These are phyloP conservation scores for Tylopilus sp. DNA, from an alignment of 768 basidiomycete genomes.

Conservation along the genomic window DNA sequence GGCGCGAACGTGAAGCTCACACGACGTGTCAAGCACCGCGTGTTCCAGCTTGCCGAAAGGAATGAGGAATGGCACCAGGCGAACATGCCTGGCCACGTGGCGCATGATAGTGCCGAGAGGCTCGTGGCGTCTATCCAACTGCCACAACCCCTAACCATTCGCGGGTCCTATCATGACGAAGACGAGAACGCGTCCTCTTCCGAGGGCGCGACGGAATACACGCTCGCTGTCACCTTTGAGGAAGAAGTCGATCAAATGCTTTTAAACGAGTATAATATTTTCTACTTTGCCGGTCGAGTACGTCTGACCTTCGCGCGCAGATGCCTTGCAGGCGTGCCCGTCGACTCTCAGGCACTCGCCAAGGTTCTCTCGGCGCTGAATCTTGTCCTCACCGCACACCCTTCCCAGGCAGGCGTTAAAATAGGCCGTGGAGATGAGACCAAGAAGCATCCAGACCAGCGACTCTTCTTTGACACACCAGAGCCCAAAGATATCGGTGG, in stretches of 20 bases:
- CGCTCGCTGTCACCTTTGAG: constrained; percentile 37
- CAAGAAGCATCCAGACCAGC: constrained; percentile 29
- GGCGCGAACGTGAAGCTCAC: constrained; percentile 13
- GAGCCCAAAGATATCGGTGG: constrained; percentile 38
- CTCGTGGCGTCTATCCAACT: constrained; percentile 39
- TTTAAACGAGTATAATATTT: constrained; percentile 1
- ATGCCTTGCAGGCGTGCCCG: constrained; percentile 51
- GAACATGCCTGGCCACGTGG: constrained; percentile 35
- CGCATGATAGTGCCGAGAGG: constrained; percentile 44
- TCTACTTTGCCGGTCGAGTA: constrained; percentile 24
- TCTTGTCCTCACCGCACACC: constrained; percentile 41
- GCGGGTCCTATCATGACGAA: constrained; percentile 37
- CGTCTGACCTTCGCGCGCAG: constrained; percentile 34
- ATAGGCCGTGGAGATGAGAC: constrained; percentile 43
- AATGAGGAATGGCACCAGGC: constrained; percentile 36
- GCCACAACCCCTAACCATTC: constrained; percentile 39
- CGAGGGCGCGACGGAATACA: constrained; percentile 32
- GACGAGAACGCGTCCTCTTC: constrained; percentile 28
- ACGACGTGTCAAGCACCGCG: constrained; percentile 37
- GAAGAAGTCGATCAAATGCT: constrained; percentile 33
- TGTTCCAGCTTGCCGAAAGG: constrained; percentile 45
- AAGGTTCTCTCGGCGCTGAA: constrained; percentile 49
- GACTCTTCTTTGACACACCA: constrained; percentile 39
- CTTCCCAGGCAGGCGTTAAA: constrained; percentile 39
- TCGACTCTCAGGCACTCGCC: constrained; percentile 53